Conservation (phyloP, 306 rosid genomes). For the Vicia faba region DNA sequence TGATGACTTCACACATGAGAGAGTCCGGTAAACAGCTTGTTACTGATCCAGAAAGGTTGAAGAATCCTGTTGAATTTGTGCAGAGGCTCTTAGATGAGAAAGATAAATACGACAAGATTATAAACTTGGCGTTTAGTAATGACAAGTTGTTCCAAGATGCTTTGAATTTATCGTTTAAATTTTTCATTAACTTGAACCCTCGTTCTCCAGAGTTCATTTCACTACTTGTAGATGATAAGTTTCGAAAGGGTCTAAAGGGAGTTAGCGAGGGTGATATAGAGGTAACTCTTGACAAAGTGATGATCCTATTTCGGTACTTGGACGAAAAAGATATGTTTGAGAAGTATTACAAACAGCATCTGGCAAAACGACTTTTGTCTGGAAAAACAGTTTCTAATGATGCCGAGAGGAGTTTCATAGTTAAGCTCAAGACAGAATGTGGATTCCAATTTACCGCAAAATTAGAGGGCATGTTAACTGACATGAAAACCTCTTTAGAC, state of each 20-base stretch:
- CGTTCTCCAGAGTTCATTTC: conserved; percentile 83
- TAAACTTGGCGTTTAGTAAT: conserved; percentile 59
- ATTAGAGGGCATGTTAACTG: conserved; percentile 84
- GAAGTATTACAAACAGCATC: conserved; percentile 83
- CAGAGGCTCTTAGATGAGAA: conserved; percentile 75
- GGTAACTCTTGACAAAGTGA: conserved; percentile 78
- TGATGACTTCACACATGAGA: conserved; percentile 77
- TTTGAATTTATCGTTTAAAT: conserved; percentile 73
- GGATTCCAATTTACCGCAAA: conserved; percentile 80
- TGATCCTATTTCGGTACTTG: conserved; percentile 78
- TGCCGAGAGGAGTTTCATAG: conserved; percentile 82
- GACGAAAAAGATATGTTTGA: conserved; percentile 82
- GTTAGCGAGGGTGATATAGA: conserved; percentile 80
- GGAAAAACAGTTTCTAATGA: conserved; percentile 81
- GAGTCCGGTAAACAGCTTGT: conserved; percentile 76
- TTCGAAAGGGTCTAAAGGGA: conserved; percentile 78
- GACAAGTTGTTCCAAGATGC: conserved; percentile 81
- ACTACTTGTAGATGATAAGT: conserved; percentile 81
- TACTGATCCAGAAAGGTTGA: conserved; percentile 79
- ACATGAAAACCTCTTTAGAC: conserved; percentile 81
- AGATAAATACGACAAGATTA: conserved; percentile 71
- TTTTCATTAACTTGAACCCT: conserved; percentile 69
- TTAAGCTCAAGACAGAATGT: conserved; percentile 88
- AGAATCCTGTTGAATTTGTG: conserved; percentile 83
- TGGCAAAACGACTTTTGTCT: conserved; percentile 86